phyloP scores from a whole-genome alignment of 2,329 filamentous ascomycete genomes.

The Pseudocercospora crystallina region DNA sequence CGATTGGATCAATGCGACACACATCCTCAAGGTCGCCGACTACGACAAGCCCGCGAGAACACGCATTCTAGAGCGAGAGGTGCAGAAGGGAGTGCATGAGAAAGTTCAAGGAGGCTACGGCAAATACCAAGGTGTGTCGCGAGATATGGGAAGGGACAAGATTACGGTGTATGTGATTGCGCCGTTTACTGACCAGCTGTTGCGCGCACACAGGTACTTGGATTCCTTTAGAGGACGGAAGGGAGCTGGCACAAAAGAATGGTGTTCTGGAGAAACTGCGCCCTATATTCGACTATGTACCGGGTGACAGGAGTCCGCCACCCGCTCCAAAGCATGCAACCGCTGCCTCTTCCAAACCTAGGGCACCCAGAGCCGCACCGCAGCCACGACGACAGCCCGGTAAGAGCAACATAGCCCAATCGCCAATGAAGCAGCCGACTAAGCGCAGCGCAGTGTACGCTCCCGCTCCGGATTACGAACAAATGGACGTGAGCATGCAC shows the following conservation, averaged over 20 bases:
- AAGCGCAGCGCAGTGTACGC: constrained; percentile 60
- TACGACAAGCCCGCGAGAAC: constrained; percentile 97
- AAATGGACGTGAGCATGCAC: constrained; percentile 27
- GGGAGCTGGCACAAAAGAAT: constrained; percentile 81
- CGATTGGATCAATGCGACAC: constrained; percentile 99
- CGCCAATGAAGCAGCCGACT: constrained; percentile 41
- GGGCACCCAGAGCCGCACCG: constrained; percentile 59
- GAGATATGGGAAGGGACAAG: not conserved
- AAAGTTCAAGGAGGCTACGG: constrained; percentile 98
- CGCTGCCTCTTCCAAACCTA: constrained; percentile 71
- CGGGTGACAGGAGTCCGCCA: constrained; percentile 83
- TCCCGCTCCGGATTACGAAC: constrained; percentile 28
- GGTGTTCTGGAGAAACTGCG: constrained; percentile 78
- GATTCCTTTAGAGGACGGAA: constrained; percentile 83
- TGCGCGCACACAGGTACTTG: constrained; percentile 70
- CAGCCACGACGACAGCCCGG: constrained; percentile 24
- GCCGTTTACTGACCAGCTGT: constrained; percentile 12
- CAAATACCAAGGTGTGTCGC: constrained; percentile 81
- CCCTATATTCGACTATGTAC: constrained; percentile 84
- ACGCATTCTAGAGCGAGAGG: constrained; percentile 90
- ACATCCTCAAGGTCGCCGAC: constrained; percentile 94
- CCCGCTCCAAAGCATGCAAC: constrained; percentile 87
- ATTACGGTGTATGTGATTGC: not conserved
- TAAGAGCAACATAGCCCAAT: constrained; percentile 29
- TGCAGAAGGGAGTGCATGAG: constrained; percentile 94